Percentiles rank a stretch among this genome's conserved stretches.
Evolutionary conservation across 2,329 filamentous ascomycete genomes (phyloP).

Genomic region (Teratosphaeria pseudoeucalypti): DNA sequence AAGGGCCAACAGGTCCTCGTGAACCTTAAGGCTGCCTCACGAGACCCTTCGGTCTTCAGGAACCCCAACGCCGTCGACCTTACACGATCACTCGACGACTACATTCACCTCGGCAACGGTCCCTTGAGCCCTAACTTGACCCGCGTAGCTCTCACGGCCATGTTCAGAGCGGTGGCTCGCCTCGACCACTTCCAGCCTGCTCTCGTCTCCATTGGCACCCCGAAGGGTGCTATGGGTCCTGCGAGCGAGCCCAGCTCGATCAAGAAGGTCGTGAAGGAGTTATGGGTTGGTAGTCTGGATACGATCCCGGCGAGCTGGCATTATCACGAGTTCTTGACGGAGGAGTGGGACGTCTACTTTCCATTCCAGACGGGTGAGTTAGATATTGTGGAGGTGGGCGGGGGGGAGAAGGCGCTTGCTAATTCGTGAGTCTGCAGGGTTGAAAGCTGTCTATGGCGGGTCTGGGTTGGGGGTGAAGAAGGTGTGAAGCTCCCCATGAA

Average conservation of each 20-base stretch:
- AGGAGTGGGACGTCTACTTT: slow-evolving; percentile 38
- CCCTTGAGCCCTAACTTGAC: slow-evolving; percentile 34
- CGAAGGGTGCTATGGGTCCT: background rate
- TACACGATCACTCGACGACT: slow-evolving; percentile 29
- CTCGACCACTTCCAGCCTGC: slow-evolving; percentile 31
- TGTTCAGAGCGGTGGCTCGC: slow-evolving; percentile 35
- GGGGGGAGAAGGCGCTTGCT: background rate
- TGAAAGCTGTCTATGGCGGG: background rate
- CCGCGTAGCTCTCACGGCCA: slow-evolving; percentile 33
- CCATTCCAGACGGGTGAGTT: slow-evolving; percentile 38
- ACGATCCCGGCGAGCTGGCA: slow-evolving; percentile 23
- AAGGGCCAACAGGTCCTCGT: slow-evolving; percentile 32
- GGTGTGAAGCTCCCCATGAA: background rate
- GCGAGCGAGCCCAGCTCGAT: slow-evolving; percentile 28
- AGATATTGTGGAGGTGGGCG: too few relatives aligned
- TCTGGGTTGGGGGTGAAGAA: background rate
- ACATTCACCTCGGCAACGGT: slow-evolving; percentile 36
- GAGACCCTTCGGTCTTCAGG: slow-evolving; percentile 32
- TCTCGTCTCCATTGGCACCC: slow-evolving; percentile 21
- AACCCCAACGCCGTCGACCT: slow-evolving; percentile 31
- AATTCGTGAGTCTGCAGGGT: background rate
- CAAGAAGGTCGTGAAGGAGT: slow-evolving; percentile 33
- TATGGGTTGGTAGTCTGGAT: slow-evolving; percentile 20
- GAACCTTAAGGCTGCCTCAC: slow-evolving; percentile 33
- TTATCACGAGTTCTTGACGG: slow-evolving; percentile 37